Conservation (phyloP, 78 protist species). For the Speleostelium caveatum region DNA sequence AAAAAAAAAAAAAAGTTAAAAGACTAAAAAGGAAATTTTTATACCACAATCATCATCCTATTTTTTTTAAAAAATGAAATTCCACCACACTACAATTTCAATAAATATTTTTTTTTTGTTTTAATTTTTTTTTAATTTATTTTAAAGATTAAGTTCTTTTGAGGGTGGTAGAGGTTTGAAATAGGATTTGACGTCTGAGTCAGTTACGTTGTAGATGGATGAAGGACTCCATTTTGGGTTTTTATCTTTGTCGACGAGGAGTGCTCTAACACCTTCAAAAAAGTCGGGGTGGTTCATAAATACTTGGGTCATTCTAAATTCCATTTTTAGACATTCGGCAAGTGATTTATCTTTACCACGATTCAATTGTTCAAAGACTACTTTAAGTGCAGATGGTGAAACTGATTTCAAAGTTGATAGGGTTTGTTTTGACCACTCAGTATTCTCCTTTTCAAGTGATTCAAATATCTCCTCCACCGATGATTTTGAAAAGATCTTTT, state of each 20-base stretch:
- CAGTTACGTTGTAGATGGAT: constrained; percentile 22
- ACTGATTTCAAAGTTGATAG: constrained; percentile 5
- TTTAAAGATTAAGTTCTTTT: constrained; percentile 20
- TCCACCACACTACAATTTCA: not conserved
- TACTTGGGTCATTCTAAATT: constrained; percentile 58
- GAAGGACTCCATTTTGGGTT: constrained; percentile 83
- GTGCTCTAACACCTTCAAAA: constrained; percentile 82
- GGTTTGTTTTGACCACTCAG: constrained; percentile 54
- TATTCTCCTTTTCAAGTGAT: not conserved
- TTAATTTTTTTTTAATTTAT: no score
- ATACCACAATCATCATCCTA: no score
- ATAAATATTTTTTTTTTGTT: no score
- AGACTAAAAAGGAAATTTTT: no score
- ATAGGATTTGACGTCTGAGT: constrained; percentile 42
- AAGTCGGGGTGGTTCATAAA: constrained; percentile 49
- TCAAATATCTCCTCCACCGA: constrained; percentile 50
- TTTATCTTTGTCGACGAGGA: constrained; percentile 82
- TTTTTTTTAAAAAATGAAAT: not conserved
- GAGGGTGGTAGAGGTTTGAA: constrained; percentile 37
- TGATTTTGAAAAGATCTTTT: constrained; percentile 13
- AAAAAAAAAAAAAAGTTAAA: no score
- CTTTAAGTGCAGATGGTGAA: constrained; percentile 68
- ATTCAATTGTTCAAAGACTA: constrained; percentile 67
- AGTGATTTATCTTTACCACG: constrained; percentile 19
- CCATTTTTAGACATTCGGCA: constrained; percentile 65